Conservation (phyloP, 768 basidiomycete species). For the Podaxis rugospora region DNA sequence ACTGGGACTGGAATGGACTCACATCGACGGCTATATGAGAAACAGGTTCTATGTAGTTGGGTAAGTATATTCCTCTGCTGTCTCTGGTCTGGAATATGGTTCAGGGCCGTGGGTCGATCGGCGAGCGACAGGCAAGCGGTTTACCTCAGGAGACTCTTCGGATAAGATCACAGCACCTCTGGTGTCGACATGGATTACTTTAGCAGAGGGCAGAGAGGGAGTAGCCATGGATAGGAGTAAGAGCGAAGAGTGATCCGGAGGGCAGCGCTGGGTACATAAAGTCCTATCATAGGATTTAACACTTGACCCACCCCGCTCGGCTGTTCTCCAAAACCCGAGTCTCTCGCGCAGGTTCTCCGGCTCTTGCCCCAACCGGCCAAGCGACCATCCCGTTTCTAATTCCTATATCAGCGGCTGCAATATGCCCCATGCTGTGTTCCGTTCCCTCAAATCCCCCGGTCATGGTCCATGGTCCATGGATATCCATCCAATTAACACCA, state of each 20-base stretch:
- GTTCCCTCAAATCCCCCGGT: background rate
- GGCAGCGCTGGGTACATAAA: slow-evolving; percentile 10
- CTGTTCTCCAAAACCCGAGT: slow-evolving; percentile 4
- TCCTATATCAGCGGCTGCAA: slow-evolving; percentile 10
- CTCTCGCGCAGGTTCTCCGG: background rate
- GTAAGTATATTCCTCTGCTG: slow-evolving; percentile 94
- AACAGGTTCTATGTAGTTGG: slow-evolving; percentile 95
- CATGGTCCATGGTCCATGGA: too few relatives aligned
- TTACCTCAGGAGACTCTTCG: slow-evolving; percentile 91
- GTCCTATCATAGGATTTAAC: slow-evolving; percentile 4
- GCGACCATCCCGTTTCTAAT: background rate
- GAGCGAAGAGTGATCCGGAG: slow-evolving; percentile 7
- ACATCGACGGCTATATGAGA: slow-evolving; percentile 98
- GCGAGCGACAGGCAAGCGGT: slow-evolving; percentile 17
- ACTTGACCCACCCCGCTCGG: slow-evolving; percentile 9
- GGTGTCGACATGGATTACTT: slow-evolving; percentile 92
- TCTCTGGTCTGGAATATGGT: slow-evolving; percentile 66
- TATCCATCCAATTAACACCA: background rate
- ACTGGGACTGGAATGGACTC: slow-evolving; percentile 29
- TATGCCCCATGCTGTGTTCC: background rate
- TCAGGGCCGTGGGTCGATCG: slow-evolving; percentile 11
- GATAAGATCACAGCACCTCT: slow-evolving; percentile 90
- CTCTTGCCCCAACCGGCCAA: background rate
- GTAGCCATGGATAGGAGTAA: slow-evolving; percentile 33
- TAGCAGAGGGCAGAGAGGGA: slow-evolving; percentile 73